Evolutionary conservation across 2,329 filamentous ascomycete species (phyloP).

Genomic region (Colletotrichum orchidophilum): DNA sequence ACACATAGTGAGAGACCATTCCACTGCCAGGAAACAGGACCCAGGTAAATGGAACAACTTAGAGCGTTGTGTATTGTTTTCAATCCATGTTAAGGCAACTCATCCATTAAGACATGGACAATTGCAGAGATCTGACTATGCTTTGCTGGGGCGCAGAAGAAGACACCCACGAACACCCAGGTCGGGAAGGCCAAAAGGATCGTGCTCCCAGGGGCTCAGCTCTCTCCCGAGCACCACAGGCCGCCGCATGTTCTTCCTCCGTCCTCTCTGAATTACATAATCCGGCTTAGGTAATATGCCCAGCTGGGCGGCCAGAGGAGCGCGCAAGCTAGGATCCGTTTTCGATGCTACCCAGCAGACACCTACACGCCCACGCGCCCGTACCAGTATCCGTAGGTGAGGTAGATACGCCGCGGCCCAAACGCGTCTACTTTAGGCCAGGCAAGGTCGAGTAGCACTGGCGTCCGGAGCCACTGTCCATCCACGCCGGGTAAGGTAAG

Average conservation of each 20-base stretch:
- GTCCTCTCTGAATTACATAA: background rate
- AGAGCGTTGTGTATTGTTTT: background rate
- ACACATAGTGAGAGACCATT: background rate
- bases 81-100: background rate
- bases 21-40: background rate
- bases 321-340: background rate
- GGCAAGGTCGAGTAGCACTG: background rate
- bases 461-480: background rate
- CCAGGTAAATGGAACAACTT: background rate
- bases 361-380: background rate
- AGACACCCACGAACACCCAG: background rate
- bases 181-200: background rate
- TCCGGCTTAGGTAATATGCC: background rate
- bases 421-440: slow-evolving; percentile 2
- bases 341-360: background rate
- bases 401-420: background rate
- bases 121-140: background rate
- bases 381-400: too few relatives aligned
- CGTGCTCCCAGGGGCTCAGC: background rate
- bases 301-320: too few relatives aligned
- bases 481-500: background rate
- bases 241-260: background rate
- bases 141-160: background rate
- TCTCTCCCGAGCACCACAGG: background rate
- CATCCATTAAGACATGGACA: background rate